A percentile compares a stretch with the other conserved stretches of the same genome.
Evolutionary conservation across 1,284 basidiomycete species (phyloP).

Genomic region (Cutaneotrichosporon cutaneum): DNA sequence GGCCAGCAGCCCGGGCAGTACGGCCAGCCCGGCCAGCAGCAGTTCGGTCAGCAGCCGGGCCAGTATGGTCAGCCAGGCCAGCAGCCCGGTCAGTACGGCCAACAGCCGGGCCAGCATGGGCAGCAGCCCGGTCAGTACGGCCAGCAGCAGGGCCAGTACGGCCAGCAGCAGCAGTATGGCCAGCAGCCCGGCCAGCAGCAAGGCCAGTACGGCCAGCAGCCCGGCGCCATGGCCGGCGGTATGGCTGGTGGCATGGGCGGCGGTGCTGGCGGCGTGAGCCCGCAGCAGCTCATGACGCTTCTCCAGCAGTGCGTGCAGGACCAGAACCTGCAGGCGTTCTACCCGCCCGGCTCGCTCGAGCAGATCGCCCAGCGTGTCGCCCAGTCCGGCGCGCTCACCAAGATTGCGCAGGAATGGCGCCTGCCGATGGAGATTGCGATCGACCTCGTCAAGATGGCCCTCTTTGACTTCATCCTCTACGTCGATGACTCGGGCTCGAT

Average conservation of each 20-base stretch:
- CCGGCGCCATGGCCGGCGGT: conserved; percentile 17
- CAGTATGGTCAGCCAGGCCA: conserved; percentile 28
- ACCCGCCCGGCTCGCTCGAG: conserved; percentile 50
- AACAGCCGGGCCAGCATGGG: conserved; percentile 19
- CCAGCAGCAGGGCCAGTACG: conserved; percentile 35
- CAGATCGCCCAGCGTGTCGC: conserved; percentile 53
- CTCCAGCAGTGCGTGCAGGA: conserved; percentile 53
- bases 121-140: conserved; percentile 26
- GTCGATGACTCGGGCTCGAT: conserved; percentile 54
- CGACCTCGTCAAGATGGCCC: conserved; percentile 52
- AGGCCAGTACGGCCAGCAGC: conserved; percentile 28
- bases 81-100: conserved; percentile 26
- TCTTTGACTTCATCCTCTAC: conserved; percentile 53
- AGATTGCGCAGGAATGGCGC: conserved; percentile 53
- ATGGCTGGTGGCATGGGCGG: conserved; percentile 29
- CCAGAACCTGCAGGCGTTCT: conserved; percentile 55
- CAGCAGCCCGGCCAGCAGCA: conserved; percentile 24
- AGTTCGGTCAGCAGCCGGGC: conserved; percentile 34
- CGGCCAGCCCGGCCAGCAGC: conserved; percentile 35
- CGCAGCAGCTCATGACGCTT: conserved; percentile 31
- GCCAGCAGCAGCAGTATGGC: conserved; percentile 24
- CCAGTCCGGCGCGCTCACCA: conserved; percentile 49
- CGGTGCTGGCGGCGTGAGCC: conserved; percentile 15
- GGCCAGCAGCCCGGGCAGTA: conserved; percentile 21
- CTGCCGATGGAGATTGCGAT: conserved; percentile 54